Percentiles rank a stretch among this genome's conserved stretches.
These are phyloP conservation scores for Pleurostoma richardsiae DNA, from an alignment of 2,329 filamentous ascomycete genomes.

Conservation along the genomic window DNA sequence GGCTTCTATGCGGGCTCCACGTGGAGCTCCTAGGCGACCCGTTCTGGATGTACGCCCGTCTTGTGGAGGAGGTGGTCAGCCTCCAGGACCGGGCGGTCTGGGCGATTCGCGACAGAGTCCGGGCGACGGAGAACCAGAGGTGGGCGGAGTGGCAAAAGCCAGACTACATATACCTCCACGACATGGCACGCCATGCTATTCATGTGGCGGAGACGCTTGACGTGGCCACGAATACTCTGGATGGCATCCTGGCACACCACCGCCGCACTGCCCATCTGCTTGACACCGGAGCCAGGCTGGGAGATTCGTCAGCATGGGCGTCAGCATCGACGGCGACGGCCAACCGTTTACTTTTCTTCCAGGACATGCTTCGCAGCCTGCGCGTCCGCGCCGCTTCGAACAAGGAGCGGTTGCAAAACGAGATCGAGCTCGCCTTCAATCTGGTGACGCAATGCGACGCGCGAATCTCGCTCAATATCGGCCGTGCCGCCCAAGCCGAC, in stretches of 20 bases:
- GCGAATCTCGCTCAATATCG: conserved; percentile 29
- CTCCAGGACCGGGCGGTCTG: conserved; percentile 32
- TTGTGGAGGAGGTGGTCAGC: conserved; percentile 22
- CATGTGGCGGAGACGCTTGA: conserved; percentile 38
- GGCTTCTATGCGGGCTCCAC: conserved; percentile 1
- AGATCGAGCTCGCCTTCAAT: conserved; percentile 50
- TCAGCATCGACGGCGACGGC: conserved; percentile 9
- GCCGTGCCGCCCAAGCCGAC: conserved; percentile 32
- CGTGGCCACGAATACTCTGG: conserved; percentile 23
- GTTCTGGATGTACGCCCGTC: conserved; percentile 27
- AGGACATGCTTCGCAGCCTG: conserved; percentile 26
- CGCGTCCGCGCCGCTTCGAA: conserved; percentile 30
- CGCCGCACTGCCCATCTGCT: too few species aligned
- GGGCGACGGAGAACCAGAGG: conserved; percentile 21
- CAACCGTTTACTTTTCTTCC: conserved; percentile 24
- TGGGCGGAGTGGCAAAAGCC: conserved; percentile 18
- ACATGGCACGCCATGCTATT: conserved; percentile 36
- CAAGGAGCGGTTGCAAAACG: conserved; percentile 41
- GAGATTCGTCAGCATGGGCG: too few species aligned
- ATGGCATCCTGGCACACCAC: conserved; percentile 20
- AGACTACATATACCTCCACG: conserved; percentile 29
- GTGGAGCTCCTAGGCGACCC: conserved; percentile 16
- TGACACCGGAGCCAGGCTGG: too few species aligned
- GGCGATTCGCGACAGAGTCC: conserved; percentile 27
- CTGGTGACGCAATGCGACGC: conserved; percentile 35